A percentile compares a stretch with the other conserved stretches of the same genome.
phyloP scores from a whole-genome alignment of 2,329 filamentous ascomycete genomes.

The Arachnomyces sp. region DNA sequence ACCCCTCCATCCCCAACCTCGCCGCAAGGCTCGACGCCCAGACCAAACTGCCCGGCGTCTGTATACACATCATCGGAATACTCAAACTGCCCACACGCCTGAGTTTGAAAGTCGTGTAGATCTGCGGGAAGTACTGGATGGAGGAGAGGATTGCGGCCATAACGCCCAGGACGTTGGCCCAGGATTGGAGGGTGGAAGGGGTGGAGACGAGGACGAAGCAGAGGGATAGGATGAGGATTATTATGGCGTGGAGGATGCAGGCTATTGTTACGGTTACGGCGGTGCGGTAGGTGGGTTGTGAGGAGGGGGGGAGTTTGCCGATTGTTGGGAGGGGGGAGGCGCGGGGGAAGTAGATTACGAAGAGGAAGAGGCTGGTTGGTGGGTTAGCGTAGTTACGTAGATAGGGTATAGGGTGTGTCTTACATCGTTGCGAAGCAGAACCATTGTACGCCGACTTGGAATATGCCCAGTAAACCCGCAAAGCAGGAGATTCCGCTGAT shows the following conservation, averaged over 20 bases:
- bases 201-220: constrained; percentile 59
- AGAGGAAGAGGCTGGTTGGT: constrained; percentile 67
- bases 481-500: constrained; percentile 75
- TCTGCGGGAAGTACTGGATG: constrained; percentile 91
- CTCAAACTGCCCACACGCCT: constrained; percentile 85
- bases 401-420: constrained; percentile 24
- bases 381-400: neutral
- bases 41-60: constrained; percentile 84
- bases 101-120: constrained; percentile 78
- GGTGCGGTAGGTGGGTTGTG: constrained; percentile 63
- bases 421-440: constrained; percentile 87
- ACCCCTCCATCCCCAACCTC: constrained; percentile 70
- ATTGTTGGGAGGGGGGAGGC: constrained; percentile 36
- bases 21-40: constrained; percentile 78
- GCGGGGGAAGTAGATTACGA: constrained; percentile 84
- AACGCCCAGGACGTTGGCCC: constrained; percentile 80
- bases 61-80: constrained; percentile 97
- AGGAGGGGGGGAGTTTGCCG: constrained; percentile 28
- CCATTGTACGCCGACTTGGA: constrained; percentile 88
- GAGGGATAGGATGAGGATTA: constrained; percentile 54
- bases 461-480: constrained; percentile 77
- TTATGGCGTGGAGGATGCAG: constrained; percentile 68
- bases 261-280: constrained; percentile 65
- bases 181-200: constrained; percentile 58
- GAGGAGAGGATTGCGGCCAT: constrained; percentile 69